phyloP scores from a whole-genome alignment of 2,329 filamentous ascomycete genomes.

The Cordyceps tenuipes region DNA sequence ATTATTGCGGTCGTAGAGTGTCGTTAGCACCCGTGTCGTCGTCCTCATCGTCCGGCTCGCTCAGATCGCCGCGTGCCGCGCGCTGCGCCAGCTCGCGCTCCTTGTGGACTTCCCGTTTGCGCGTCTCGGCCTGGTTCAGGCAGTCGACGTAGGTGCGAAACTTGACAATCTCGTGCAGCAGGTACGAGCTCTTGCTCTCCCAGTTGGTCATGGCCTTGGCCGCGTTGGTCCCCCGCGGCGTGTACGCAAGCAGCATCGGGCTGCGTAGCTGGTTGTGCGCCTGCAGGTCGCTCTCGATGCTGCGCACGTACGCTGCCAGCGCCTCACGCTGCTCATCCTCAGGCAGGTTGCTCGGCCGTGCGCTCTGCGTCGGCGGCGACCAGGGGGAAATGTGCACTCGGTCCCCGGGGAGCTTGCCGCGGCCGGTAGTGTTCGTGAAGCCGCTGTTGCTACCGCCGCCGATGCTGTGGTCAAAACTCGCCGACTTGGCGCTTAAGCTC shows the following conservation, averaged over 20 bases:
- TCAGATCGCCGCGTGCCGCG: conserved; percentile 39
- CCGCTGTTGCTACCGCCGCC: conserved; percentile 21
- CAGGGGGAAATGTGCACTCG: conserved; percentile 78
- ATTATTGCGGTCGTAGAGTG: conserved; percentile 24
- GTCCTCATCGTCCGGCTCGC: conserved; percentile 26
- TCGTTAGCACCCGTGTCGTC: conserved; percentile 26
- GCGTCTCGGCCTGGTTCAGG: conserved; percentile 59
- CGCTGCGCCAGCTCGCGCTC: conserved; percentile 46
- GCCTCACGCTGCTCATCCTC: conserved; percentile 75
- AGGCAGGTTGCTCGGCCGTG: conserved; percentile 70
- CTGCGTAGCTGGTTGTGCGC: conserved; percentile 81
- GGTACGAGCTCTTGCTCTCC: conserved; percentile 90
- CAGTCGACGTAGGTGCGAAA: conserved; percentile 92
- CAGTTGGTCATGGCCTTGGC: conserved; percentile 88
- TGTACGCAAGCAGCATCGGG: conserved; percentile 84
- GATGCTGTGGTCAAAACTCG: conserved; percentile 54
- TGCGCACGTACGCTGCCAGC: conserved; percentile 70
- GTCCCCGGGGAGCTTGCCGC: conserved; percentile 71
- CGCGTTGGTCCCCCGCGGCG: conserved; percentile 72
- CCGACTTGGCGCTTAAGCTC: conserved; percentile 43
- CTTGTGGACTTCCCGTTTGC: conserved; percentile 62
- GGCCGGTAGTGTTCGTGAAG: conserved; percentile 28
- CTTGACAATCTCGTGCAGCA: conserved; percentile 91
- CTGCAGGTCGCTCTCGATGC: conserved; percentile 77
- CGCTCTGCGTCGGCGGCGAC: conserved; percentile 80